A percentile compares a stretch with the other conserved stretches of the same genome.
These are phyloP conservation scores for Cajanus cajan DNA, from an alignment of 306 rosid species.

Conservation along the genomic window DNA sequence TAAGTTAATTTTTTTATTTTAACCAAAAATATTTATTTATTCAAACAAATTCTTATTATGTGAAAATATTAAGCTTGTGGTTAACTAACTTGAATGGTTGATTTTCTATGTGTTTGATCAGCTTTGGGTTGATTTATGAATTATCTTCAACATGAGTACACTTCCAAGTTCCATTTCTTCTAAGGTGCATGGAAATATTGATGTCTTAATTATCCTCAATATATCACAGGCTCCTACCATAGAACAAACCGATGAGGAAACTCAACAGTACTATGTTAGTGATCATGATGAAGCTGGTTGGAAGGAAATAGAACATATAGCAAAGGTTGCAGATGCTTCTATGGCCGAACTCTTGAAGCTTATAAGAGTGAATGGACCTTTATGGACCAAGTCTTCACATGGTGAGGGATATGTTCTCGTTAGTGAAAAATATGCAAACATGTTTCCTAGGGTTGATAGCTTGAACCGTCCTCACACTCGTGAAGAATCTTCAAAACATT, in stretches of 20 bases:
- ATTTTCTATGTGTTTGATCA: background rate
- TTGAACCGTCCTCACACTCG: background rate
- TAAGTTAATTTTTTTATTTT: background rate
- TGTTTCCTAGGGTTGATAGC: background rate
- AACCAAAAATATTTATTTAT: background rate
- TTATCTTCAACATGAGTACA: background rate
- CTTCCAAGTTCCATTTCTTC: background rate
- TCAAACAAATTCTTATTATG: background rate
- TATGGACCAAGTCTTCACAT: background rate
- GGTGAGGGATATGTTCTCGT: slow-evolving; percentile 25
- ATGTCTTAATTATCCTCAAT: background rate
- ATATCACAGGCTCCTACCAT: background rate
- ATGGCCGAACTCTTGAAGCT: background rate
- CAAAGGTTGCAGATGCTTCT: background rate
- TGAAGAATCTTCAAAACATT: slow-evolving; percentile 55
- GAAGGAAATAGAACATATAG: background rate
- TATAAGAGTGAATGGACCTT: background rate
- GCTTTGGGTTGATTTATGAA: background rate
- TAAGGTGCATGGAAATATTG: background rate
- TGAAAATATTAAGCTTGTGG: background rate
- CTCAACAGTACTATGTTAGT: background rate
- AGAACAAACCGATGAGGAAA: background rate
- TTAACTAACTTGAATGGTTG: background rate
- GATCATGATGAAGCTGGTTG: background rate
- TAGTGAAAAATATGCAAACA: slow-evolving; percentile 21